phyloP scores from a whole-genome alignment of 352 stramenopile species.

The Heterotrichella gracilis region DNA sequence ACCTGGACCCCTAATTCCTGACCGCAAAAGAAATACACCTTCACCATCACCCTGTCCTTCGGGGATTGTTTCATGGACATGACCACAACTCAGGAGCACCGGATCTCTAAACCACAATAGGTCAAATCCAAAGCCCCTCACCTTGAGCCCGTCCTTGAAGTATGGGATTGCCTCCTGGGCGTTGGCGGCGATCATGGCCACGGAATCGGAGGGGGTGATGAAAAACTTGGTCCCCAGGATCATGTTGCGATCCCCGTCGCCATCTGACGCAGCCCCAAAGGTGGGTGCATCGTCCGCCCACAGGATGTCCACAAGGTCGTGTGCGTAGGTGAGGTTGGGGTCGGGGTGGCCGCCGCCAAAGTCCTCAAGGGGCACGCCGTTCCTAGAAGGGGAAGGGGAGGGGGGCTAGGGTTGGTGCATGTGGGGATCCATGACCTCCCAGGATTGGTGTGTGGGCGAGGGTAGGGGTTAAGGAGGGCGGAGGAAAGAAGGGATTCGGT shows the following conservation, averaged over 20 bases:
- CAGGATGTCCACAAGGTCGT: constrained; percentile 70
- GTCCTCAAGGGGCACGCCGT: constrained; percentile 70
- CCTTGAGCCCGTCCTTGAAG: constrained; percentile 53
- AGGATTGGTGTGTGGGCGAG: constrained; percentile 20
- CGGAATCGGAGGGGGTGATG: constrained; percentile 82
- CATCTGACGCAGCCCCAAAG: constrained; percentile 80
- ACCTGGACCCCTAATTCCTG: too few species aligned
- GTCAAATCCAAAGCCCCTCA: too few species aligned
- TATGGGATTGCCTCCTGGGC: constrained; percentile 65
- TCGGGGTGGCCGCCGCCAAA: constrained; percentile 80
- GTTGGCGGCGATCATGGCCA: constrained; percentile 88
- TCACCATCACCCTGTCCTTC: too few species aligned
- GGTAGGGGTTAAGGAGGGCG: too few species aligned
- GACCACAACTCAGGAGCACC: too few species aligned
- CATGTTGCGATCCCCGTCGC: constrained; percentile 91
- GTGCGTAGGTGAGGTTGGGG: constrained; percentile 93
- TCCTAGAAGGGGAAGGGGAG: constrained; percentile 27
- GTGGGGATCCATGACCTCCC: not conserved
- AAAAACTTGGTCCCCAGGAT: constrained; percentile 87
- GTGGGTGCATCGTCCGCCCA: constrained; percentile 19
- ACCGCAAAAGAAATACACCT: too few species aligned
- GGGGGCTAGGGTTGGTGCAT: too few species aligned
- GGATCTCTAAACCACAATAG: too few species aligned
- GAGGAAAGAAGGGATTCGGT: too few species aligned
- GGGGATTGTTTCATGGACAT: too few species aligned